Evolutionary conservation across 257 asterid genomes (phyloP), one percentile per base, ranked within the genome.

Genomic region (Lithospermum erythrorhizon): DNA sequence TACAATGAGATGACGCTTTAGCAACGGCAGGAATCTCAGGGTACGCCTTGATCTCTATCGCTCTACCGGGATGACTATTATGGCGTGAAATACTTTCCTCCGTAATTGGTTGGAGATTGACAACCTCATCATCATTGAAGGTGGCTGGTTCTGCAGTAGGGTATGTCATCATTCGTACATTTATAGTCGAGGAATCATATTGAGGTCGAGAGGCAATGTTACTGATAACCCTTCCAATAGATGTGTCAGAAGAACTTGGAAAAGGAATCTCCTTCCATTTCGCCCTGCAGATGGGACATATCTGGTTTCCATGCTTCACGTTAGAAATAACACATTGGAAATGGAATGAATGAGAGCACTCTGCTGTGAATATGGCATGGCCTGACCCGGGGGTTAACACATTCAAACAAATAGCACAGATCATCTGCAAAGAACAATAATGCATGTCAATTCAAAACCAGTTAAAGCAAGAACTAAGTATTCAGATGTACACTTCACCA

Each of bases 351-450:
- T 93, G 97, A 0, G 96, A 83, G 81, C 99, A 93, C 75, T 93
- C 97, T 57, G 96, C 99, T 14, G 96, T 89, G 78, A 86, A 89
- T 63, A 93, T 93, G 17, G 96, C 97, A 49, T 81, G 95, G 53
- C 97, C 96, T 6, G 76, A 79, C 53, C 94, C 95, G 1, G 91
- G 78, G 70, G 74, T 86, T 94, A 89, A 74, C 27, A 79, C 27
- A 61, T 64, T 65, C 79, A 89, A 74, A 75, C 98, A 93, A 81
- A 93, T 89, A 14, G 98, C 81, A 66, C 98, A 93, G 32, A 70
- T 69, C 48, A 66, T 84, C 98, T 90, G 94, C 70, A 63, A 61
- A 35, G 37, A 53, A 63, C 22, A 58, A 29, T 52, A 65, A 65
- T 27, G 24, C 54, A 35, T 45, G 14, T 63, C 6, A 63, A 52